A percentile compares a stretch with the other conserved stretches of the same genome.
These are phyloP conservation scores for Phytophthora citrophthora DNA, from an alignment of 352 stramenopile species.

Conservation along the genomic window DNA sequence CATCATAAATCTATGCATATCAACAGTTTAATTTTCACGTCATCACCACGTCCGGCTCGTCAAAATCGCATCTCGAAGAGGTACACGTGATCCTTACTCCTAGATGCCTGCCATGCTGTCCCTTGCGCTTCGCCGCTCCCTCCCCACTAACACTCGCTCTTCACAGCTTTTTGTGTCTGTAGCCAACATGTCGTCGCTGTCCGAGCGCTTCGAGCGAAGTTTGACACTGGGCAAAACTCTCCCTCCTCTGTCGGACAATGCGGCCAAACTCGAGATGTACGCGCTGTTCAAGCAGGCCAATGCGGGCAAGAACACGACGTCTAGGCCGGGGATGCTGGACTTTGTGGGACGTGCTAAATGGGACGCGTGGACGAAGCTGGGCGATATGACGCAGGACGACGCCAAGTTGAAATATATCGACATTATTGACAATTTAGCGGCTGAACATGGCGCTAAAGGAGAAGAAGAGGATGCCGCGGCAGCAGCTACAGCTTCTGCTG, in stretches of 20 bases:
- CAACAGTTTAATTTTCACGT: slow-evolving; percentile 18
- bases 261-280: slow-evolving; percentile 85
- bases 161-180: slow-evolving; percentile 8
- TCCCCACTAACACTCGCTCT: slow-evolving; percentile 2
- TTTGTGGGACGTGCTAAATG: slow-evolving; percentile 86
- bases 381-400: slow-evolving; percentile 70
- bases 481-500: slow-evolving; percentile 6
- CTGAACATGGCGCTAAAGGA: slow-evolving; percentile 41
- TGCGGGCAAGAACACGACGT: slow-evolving; percentile 60
- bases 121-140: background rate
- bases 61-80: slow-evolving; percentile 3
- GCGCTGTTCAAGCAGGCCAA: slow-evolving; percentile 86
- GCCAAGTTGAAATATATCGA: slow-evolving; percentile 77
- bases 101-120: slow-evolving; percentile 8
- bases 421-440: slow-evolving; percentile 74
- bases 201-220: slow-evolving; percentile 63
- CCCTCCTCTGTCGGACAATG: slow-evolving; percentile 74
- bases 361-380: slow-evolving; percentile 78
- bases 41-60: slow-evolving; percentile 13
- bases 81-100: background rate
- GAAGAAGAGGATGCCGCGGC: slow-evolving; percentile 6
- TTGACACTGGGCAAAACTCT: slow-evolving; percentile 74
- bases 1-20: slow-evolving; percentile 11
- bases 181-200: slow-evolving; percentile 23
- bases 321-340: slow-evolving; percentile 81